Evolutionary conservation across 2,329 filamentous ascomycete genomes (phyloP), one percentile per base, ranked within the genome.

Genomic region (Sphaceloma murrayae): DNA sequence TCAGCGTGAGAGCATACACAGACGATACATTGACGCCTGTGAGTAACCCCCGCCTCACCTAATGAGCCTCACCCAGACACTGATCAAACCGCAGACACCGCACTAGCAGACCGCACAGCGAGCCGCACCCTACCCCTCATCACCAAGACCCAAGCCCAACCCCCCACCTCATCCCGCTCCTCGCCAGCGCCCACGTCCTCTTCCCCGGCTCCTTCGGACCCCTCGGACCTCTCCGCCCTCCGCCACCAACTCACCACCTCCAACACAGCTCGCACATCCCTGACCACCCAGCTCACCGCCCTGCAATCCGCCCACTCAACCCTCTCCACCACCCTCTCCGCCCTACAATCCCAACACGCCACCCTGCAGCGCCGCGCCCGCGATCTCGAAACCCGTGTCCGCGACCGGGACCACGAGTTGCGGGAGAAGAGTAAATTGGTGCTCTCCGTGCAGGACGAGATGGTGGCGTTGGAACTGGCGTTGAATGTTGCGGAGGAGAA

Each of bases 361-460:
- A 67, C 73, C 16, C 66, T 93, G 13, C 74, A 77, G 14, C 65
- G 69, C 17, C 79, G 87, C 54, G 74, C 77, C 24, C 69, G 72
- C 13, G 63, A 69, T 2, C 66, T 91, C 13, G 69, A 75, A 39
- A 72, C 77, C 31, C 80, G 80, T 50, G 66, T 94, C 30, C 79
- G 76, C 51, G 89, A 95, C 61, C 71, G 83, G 21, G 85, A 93
- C 49, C 85, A 93, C 55, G 91, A 96, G 67, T 64, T 95, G 22
- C 75, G 73, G 46, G 85, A 79, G 48, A 95, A 95, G 68, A 78
- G 79, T 22, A 85, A 88, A 60, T 67, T 95, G 51, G 73, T 94
- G 2, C 82, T 87, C 68, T 76, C 89, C 56, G 80, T 94, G 43
- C 89, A 96, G 65, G 88, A 95, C 63, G 91, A 98, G 62, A 80